Evolutionary conservation across 2,329 filamentous ascomycete genomes (phyloP).

Genomic region (Tympanopsis confertula): DNA sequence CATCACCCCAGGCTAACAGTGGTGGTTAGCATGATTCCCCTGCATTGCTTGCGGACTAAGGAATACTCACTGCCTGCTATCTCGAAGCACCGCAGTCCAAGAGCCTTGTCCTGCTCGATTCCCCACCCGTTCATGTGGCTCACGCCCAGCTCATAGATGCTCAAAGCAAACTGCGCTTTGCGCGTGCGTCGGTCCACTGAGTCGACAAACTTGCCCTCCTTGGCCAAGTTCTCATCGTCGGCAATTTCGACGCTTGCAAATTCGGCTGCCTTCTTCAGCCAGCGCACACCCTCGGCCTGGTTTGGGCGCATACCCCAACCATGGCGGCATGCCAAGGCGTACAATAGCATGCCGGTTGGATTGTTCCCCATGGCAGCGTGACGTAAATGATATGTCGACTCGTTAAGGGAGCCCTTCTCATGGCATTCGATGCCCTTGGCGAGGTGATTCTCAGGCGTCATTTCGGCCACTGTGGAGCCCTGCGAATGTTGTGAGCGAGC

Average conservation of each 20-base stretch:
- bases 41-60: background rate
- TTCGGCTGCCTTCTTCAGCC: slow-evolving; percentile 85
- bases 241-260: slow-evolving; percentile 71
- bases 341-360: slow-evolving; percentile 89
- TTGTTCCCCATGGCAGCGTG: slow-evolving; percentile 76
- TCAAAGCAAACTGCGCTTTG: slow-evolving; percentile 85
- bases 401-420: slow-evolving; percentile 73
- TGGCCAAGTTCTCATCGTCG: slow-evolving; percentile 60
- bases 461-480: slow-evolving; percentile 48
- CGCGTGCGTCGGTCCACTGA: slow-evolving; percentile 65
- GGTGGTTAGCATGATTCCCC: slow-evolving; percentile 8
- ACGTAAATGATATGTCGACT: slow-evolving; percentile 91
- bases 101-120: slow-evolving; percentile 77
- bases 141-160: slow-evolving; percentile 90
- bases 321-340: slow-evolving; percentile 86
- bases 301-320: slow-evolving; percentile 97
- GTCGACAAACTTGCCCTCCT: slow-evolving; percentile 53
- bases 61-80: slow-evolving; percentile 67
- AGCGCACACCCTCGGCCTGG: slow-evolving; percentile 77
- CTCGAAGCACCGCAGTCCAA: slow-evolving; percentile 88
- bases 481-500: slow-evolving; percentile 29
- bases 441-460: slow-evolving; percentile 78
- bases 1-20: slow-evolving; percentile 71
- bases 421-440: slow-evolving; percentile 83
- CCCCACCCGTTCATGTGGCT: slow-evolving; percentile 99